Base-by-base conservation (phyloP, 345 rosid species). In the Camelina hispida region DNA sequence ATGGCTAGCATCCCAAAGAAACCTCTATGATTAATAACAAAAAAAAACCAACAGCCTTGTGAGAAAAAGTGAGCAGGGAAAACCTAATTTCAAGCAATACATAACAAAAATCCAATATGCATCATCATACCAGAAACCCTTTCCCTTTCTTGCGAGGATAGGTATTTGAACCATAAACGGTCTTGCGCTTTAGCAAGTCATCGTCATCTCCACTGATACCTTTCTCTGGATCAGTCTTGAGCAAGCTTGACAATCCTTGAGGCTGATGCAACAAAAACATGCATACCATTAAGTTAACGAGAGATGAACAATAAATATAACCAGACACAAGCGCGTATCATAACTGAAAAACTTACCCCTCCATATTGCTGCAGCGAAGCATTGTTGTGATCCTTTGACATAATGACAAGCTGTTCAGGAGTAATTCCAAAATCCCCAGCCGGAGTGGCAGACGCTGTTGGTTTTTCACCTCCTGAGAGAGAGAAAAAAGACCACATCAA, bases 111-210 rank as follows among this genome's bases (percentile, higher is more conserved):
- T 56, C 1, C 57, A 16, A 8, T 2, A n/a, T 18, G n/a, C 35
- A 13, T 73, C 25, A 17, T 58, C 81, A 34, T 80, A 96, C 99
- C 96, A 87, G 86, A 74, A 96, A 96, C 68, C 87, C 85, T 76
- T 96, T 84, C 54, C 99, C 98, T 76, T 93, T 96, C 77, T 89
- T 93, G 64, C 69, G 85, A 66, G 99, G 99, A 81, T 96, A 96
- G 22, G 96, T 91, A 82, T 96, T 96, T 57, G 96, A 81, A 38
- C 99, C 99, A 83, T 76, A 96, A 62, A 34, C 63, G 68, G 60
- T 87, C 78, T 70, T 84, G 43, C 97, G 89, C 53, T 85, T 84
- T 37, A 82, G 78, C 75, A 91, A 65, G 79, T 93, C 99, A 32
- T 70, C 79, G 57, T 91, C 97, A 78, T 89, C 97, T 42, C 88